Percentiles rank a stretch among this genome's conserved stretches.
phyloP scores from a whole-genome alignment of 2,329 filamentous ascomycete genomes.

The Cytospora piceae region DNA sequence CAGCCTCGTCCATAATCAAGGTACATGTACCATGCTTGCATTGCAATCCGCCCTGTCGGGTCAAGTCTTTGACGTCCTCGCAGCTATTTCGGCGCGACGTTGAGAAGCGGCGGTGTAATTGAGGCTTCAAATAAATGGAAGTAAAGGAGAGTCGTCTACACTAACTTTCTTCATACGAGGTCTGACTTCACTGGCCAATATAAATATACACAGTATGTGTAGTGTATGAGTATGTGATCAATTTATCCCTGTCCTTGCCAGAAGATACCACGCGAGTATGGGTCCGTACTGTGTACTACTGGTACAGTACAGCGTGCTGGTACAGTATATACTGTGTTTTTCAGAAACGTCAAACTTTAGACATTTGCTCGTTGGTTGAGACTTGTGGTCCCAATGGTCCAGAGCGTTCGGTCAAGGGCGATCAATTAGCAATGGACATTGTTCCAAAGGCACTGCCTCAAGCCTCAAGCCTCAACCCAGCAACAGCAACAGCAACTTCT shows the following conservation, averaged over 20 bases:
- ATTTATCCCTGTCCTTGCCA: too few relatives aligned
- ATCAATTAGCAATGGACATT: not conserved
- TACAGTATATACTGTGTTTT: not conserved
- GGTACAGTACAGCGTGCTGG: not conserved
- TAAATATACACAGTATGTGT: too few relatives aligned
- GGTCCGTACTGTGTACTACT: not conserved
- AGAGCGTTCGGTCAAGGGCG: not conserved
- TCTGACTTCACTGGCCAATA: too few relatives aligned
- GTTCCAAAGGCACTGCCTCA: not conserved
- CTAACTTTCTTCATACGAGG: too few relatives aligned
- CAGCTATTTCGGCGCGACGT: not conserved
- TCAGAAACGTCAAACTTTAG: too few relatives aligned
- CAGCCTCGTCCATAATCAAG: constrained; percentile 16
- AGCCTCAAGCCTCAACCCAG: not conserved
- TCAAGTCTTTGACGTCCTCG: not conserved
- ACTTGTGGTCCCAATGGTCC: not conserved
- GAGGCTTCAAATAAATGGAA: not conserved
- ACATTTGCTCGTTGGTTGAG: too few relatives aligned
- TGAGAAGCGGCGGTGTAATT: not conserved
- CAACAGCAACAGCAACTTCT: too few relatives aligned
- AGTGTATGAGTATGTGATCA: too few relatives aligned
- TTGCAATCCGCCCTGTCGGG: not conserved
- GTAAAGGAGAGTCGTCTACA: too few relatives aligned
- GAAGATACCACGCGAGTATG: not conserved
- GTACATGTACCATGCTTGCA: too few relatives aligned